Evolutionary conservation across 2,329 filamentous ascomycete species (phyloP), one percentile per base, ranked within the genome.

Genomic region (Colletotrichum brevisporum): DNA sequence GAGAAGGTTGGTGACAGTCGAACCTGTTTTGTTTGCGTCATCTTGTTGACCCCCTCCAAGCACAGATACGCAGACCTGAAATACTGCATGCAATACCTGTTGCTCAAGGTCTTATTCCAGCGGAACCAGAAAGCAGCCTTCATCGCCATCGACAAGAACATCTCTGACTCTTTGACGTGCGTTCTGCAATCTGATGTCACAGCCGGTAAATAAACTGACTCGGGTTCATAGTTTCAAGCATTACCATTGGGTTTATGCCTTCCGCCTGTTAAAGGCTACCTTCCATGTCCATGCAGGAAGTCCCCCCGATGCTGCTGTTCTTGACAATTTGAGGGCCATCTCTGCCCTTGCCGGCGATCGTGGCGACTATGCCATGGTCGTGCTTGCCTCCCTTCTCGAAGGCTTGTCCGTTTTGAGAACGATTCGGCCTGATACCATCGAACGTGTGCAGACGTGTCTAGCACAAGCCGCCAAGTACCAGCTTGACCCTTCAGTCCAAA

Each of bases 61-160:
- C 87, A 89, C 70, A 84, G 86, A 54, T 85, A 90, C 69, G 75
- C 81, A 27, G 92, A 95, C 73, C 79, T 94, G 47, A 94, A 93
- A 77, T 94, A 94, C 78, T 89, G 89, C 71, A 93, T 94, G 86
- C 89, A 93, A 72, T 93, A 94, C 76, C 82, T 94, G 16, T 87
- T 92, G 67, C 86, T 91, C 56, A 91, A 92, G 73, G 86, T 92
- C 1, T 83, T 93, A 66, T 93, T 91, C 73, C 90, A 91, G 74
- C 88, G 89, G 50, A 94, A 89, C 71, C 88, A 88, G 60, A 93
- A 92, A 74, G 92, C 92, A 1, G 91, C 92, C 0, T 83, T 94
- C 74, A 94, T 92, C 71, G 86, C 90, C 0, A 82, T 94, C 16
- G 92, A 95, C 75, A 86, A 86, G 27, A 86, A 91, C 52, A 92